Evolutionary conservation across 495 filamentous ascomycete genomes (phyloP), one percentile per base, ranked within the genome.

Genomic region (Letharia columbiana): DNA sequence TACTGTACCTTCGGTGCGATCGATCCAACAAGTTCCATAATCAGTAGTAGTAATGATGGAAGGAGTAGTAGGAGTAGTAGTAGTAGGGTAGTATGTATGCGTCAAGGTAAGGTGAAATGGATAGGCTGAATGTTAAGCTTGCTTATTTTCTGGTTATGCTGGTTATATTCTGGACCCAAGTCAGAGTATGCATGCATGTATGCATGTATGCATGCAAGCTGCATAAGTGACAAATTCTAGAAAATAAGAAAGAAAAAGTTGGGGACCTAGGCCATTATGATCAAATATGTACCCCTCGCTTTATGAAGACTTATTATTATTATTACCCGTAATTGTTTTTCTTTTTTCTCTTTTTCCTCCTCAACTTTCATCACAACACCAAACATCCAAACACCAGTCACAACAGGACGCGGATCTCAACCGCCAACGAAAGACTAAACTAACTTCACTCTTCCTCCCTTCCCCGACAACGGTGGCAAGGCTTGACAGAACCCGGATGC

Each of bases 191-290:
- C 54, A 57, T 57, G 54, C 54, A 57, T 57, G 23, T 17, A 23
- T 54, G 11, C n/a, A 13, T 28, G 23, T 4, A 57, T 57, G 54
- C 54, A 57, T 57, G 54, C 54, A 57, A 20, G 33, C 31, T 57
- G 54, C 54, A 57, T 23, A 57, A 37, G 54, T 57, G 54, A 57
- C 54, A 57, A 57, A 57, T 57, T 57, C 54, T 57, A 57, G 54
- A 57, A 57, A 57, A n/a, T 37, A 18, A 54, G 33, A 4, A 33
- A 9, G 3, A 47, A 20, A 47, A 47, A 8, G 52, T 11, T 12
- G 28, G 50, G 50, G n/a, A 15, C 50, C 23, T 31, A 54, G 50
- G 50, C 12, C 50, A 54, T 54, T 54, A 54, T 54, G 28, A 54
- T 9, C 40, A 54, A 23, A 5, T 10, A 49, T 11, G 5, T 18